A percentile compares a stretch with the other conserved stretches of the same genome.
phyloP scores from a whole-genome alignment of 352 stramenopile genomes.

The Phytophthora tentaculata region DNA sequence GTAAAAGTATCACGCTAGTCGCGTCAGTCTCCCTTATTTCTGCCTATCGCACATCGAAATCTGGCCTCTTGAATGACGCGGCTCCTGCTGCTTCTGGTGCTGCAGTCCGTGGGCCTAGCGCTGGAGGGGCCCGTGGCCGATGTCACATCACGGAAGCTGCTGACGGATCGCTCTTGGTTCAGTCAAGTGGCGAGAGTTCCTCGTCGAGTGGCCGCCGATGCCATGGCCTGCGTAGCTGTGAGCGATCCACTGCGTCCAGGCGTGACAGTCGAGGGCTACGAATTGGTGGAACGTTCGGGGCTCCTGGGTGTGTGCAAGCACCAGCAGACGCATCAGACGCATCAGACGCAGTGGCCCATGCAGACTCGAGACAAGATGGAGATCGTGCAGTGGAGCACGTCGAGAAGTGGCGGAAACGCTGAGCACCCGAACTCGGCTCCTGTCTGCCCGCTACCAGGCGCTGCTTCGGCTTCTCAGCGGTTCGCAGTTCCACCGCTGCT shows the following conservation, averaged over 20 bases:
- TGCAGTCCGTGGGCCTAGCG: conserved; percentile 6
- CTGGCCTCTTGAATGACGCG: conserved; percentile 12
- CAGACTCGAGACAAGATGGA: conserved; percentile 30
- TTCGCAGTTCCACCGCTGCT: conserved; percentile 28
- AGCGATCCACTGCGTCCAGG: conserved; percentile 47
- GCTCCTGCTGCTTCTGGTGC: conserved; percentile 20
- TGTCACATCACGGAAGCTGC: conserved; percentile 35
- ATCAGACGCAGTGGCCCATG: conserved; percentile 35
- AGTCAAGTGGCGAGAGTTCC: conserved; percentile 49
- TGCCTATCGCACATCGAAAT: conserved; percentile 10
- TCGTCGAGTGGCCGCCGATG: conserved; percentile 25
- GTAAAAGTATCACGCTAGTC: not conserved
- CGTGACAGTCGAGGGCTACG: conserved; percentile 63
- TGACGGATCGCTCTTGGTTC: conserved; percentile 58
- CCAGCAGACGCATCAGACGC: conserved; percentile 25
- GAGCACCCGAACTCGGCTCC: conserved; percentile 13
- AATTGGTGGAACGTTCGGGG: conserved; percentile 71
- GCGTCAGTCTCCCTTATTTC: not conserved
- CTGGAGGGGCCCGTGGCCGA: conserved; percentile 20
- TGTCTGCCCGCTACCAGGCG: conserved; percentile 29
- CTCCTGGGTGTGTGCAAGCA: conserved; percentile 73
- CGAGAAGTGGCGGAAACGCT: not conserved
- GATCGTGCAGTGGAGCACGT: conserved; percentile 25
- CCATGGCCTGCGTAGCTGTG: conserved; percentile 38
- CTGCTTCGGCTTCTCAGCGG: conserved; percentile 13